Base-by-base conservation (phyloP, 495 filamentous ascomycete genomes). In the Daldinia decipiens region DNA sequence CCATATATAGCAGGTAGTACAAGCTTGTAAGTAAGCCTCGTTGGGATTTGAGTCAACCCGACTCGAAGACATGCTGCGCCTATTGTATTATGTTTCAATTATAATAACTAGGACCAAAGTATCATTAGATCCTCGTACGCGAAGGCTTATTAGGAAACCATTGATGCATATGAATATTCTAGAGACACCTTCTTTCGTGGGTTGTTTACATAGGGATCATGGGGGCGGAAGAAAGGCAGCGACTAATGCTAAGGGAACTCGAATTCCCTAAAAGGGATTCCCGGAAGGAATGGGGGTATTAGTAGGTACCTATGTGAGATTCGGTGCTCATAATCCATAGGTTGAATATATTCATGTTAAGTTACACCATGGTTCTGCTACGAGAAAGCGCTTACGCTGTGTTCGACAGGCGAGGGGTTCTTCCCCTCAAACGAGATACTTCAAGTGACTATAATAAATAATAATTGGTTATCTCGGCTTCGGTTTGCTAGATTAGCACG, bases 401-500 rank as follows among this genome's bases (percentile, higher is more conserved):
- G 36, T 1, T 38, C 26, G 1, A 40, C n/a, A 5, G 45, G 19
- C 9, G 50, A 32, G n/a, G 62, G 56, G 7, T 70, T 65, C 29
- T 43, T 69, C 55, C 56, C 65, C 67, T 17, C 51, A 12, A 45
- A 21, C 45, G 19, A 12, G 19, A 54, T 38, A 2, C 43, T 47
- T 47, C 17, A 11, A 54, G 54, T 17, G 53, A 50, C 13, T 70
- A 70, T 45, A 60, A 65, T 34, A 65, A 71, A 70, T 45, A 60
- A 65, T 34, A 65, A 71, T 39, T 71, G 68, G 68, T 39, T 39
- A 61, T n/a, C 34, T 58, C 5, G 52, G 68, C 40, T n/a, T 56
- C 31, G 50, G 52, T 4, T 57, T 24, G n/a, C 50, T 70, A 15
- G 21, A 56, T 13, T 19, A 56, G 21, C 17, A 15, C 27, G 8